Evolutionary conservation across 2,329 filamentous ascomycete genomes (phyloP), one percentile per base, ranked within the genome.

Genomic region (Neofusicoccum kwambonambiense): DNA sequence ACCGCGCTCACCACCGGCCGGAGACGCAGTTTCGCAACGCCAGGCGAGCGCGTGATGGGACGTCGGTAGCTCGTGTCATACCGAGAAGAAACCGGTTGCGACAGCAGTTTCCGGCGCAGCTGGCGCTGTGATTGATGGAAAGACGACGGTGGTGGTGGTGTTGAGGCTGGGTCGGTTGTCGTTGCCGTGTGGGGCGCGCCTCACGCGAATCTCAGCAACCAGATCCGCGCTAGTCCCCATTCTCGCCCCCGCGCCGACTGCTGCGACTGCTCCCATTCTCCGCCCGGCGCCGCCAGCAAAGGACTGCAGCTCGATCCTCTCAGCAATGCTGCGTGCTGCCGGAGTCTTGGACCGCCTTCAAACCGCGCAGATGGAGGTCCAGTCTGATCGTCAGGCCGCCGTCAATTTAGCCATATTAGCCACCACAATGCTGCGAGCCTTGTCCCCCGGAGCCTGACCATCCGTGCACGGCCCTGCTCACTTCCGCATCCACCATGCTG

Each of bases 11-110:
- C 39, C 12, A 45, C 39, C 13, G 8, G 9, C 22, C 19, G 39
- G 41, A 58, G 12, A 17, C 13, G 39, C 39, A 58, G 54, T 58
- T 58, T 58, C 54, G 54, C 41, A 45, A 58, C 54, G 22, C 3
- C 54, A 58, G 35, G 39, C 54, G 54, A 58, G 54, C 54, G 54
- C 39, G 39, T 58, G 39, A 34, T 58, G 54, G 44, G 54, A 39
- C 54, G 34, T 42, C 22, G 13, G 41, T 22, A 58, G n/a, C 11
- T 15, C 22, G 39, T 31, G 41, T 35, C 27, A 44, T 58, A 22
- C 54, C 39, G 27, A 44, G 35, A 11, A 27, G 27, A 42, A 44
- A 41, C 52, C 12, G 17, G 39, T 44, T 42, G 52, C 27, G 54
- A 22, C 54, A 12, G 22, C 15, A 12, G 5, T 57, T 44, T 22